A percentile compares a stretch with the other conserved stretches of the same genome.
phyloP scores from a whole-genome alignment of 495 filamentous ascomycete species.

The Staphylotrichum longicolle region DNA sequence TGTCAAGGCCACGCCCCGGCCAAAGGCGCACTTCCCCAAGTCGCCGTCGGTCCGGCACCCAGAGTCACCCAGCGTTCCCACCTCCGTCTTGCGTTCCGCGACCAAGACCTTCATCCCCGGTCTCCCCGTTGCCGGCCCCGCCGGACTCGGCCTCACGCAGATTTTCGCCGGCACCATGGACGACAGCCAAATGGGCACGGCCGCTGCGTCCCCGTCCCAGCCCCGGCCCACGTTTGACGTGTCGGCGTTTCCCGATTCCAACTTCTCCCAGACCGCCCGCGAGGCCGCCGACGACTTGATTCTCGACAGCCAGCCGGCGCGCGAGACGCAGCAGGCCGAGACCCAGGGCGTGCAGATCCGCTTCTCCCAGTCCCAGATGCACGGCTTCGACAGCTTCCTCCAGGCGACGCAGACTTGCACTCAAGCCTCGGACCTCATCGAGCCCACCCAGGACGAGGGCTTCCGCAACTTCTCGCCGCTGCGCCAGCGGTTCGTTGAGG shows the following conservation, averaged over 20 bases:
- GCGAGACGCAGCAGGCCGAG: conserved; percentile 39
- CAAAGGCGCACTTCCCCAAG: conserved; percentile 36
- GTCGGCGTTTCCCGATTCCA: conserved; percentile 45
- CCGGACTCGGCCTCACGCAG: conserved; percentile 76
- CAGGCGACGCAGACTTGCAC: conserved; percentile 47
- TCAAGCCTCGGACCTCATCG: conserved; percentile 60
- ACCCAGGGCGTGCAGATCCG: conserved; percentile 51
- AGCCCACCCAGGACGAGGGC: conserved; percentile 84
- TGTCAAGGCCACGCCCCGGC: conserved; percentile 44
- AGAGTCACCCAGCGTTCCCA: conserved; percentile 47
- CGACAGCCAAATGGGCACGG: conserved; percentile 49
- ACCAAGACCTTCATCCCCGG: conserved; percentile 61
- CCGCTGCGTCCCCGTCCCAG: conserved; percentile 34
- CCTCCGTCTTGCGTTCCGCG: conserved; percentile 55
- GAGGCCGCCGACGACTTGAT: conserved; percentile 58
- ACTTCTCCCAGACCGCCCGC: conserved; percentile 49
- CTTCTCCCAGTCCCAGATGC: conserved; percentile 54
- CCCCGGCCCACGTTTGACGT: conserved; percentile 42
- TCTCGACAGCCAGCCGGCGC: conserved; percentile 58
- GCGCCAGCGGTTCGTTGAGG: conserved; percentile 60
- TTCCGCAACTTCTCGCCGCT: conserved; percentile 58
- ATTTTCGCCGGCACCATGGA: conserved; percentile 92
- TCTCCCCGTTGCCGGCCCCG: conserved; percentile 53
- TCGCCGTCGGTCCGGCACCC: conserved; percentile 38
- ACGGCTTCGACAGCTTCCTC: conserved; percentile 51